Evolutionary conservation across 371 early-diverging fungal genomes (phyloP).

Genomic region (Mortierella sp.): DNA sequence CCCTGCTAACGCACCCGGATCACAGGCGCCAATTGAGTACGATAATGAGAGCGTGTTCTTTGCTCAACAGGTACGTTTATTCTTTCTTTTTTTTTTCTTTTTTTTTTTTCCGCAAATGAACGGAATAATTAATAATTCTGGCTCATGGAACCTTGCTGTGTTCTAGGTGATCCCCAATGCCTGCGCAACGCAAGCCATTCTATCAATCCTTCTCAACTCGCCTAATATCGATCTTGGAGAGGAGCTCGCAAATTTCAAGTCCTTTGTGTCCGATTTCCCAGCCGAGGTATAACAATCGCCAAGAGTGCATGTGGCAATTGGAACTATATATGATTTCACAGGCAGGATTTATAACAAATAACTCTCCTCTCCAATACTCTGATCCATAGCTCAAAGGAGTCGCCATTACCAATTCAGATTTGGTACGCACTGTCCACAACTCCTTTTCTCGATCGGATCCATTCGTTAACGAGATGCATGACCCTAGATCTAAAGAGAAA

Average conservation of each 20-base stretch:
- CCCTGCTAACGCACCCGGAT: conserved; percentile 49
- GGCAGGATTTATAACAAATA: background rate
- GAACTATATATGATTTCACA: background rate
- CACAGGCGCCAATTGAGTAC: conserved; percentile 56
- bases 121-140: background rate
- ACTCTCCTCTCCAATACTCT: background rate
- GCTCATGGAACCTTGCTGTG: background rate
- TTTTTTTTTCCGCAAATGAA: background rate
- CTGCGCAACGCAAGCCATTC: conserved; percentile 95
- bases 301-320: background rate
- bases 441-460: conserved; percentile 84
- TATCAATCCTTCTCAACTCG: conserved; percentile 87
- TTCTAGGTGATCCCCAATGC: conserved; percentile 84
- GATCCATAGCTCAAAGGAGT: conserved; percentile 78
- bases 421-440: conserved; percentile 87
- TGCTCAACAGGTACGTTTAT: conserved; percentile 72
- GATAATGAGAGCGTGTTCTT: conserved; percentile 74
- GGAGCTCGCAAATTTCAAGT: conserved; percentile 80
- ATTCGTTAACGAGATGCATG: conserved; percentile 77
- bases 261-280: conserved; percentile 82
- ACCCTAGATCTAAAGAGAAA: conserved; percentile 69
- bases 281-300: conserved; percentile 71
- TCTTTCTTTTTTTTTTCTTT: background rate
- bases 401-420: conserved; percentile 85
- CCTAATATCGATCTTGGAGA: conserved; percentile 78